Evolutionary conservation across 129 eudicot species (phyloP), one percentile per base, ranked within the genome.

Genomic region (Pulicaria dysenterica): DNA sequence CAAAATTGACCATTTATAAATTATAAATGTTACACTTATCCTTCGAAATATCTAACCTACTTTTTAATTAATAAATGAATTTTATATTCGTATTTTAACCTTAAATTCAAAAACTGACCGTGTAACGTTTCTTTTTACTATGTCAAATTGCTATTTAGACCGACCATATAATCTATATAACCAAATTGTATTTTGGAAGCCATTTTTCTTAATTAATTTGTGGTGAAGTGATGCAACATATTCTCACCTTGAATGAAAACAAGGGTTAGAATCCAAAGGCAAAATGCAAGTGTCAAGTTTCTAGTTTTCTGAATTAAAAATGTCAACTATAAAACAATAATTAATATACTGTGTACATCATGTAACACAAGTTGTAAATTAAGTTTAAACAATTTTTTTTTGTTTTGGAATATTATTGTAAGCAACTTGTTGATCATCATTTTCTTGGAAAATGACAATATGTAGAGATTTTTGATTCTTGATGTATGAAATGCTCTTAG

Each of bases 371-470:
- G 37, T 15, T 48, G 64, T 58, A 49, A 58, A 50, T 57, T 38
- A 16, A 51, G 15, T 44, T 76, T 5, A 16, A 48, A 24, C 31
- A n/a, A n/a, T 2, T 4, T 9, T 45, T 53, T 31, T 36, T 55
- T 44, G 67, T 14, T 54, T 59, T 24, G 48, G 60, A 69, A 77
- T 60, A 42, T 41, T 61, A 61, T 49, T 69, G 47, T 61, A 42
- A 51, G 72, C 73, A 78, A 78, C 58, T 70, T 42, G 82, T 70
- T 42, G 42, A 72, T 70, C 34, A 70, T 61, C 67, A 36, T 70
- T 53, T 70, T 31, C 41, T 70, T 51, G 53, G 82, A 78, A 61
- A 77, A 41, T 70, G 81, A 77, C 81, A 50, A 60, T 69, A 58
- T 70, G 65, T 31, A 10, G 31, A 69, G 71, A 59, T 49, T 59